Evolutionary conservation across 2,329 filamentous ascomycete species (phyloP).

Genomic region (Xylaria multiplex): DNA sequence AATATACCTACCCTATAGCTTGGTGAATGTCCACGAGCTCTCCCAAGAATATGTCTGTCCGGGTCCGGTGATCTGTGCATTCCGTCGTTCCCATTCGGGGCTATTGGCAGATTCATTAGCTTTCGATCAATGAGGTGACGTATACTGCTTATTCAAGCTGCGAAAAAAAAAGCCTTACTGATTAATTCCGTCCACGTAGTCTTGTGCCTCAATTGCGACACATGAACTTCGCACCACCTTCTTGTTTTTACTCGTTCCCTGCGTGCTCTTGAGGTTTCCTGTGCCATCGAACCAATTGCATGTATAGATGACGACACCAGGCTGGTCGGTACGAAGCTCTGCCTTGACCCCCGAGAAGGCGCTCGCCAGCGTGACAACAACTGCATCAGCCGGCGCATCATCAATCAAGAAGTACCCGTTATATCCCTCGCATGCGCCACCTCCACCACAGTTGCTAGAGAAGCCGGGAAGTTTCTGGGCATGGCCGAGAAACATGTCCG

Average conservation of each 20-base stretch:
- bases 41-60: conserved; percentile 56
- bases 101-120: conserved; percentile 46
- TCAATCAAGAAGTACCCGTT: conserved; percentile 68
- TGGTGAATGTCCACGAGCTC: conserved; percentile 58
- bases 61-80: conserved; percentile 55
- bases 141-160: conserved; percentile 3
- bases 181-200: conserved; percentile 82
- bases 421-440: conserved; percentile 76
- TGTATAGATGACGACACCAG: conserved; percentile 76
- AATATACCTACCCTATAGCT: conserved; percentile 26
- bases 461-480: conserved; percentile 66
- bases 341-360: conserved; percentile 74
- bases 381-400: conserved; percentile 51
- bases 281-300: conserved; percentile 67
- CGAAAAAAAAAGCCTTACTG: conserved; percentile 54
- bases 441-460: conserved; percentile 69
- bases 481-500: conserved; percentile 69
- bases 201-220: conserved; percentile 79
- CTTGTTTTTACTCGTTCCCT: conserved; percentile 59
- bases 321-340: conserved; percentile 76
- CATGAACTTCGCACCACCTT: conserved; percentile 71
- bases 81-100: conserved; percentile 57
- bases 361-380: conserved; percentile 66
- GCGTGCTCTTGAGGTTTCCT: conserved; percentile 66
- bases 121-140: background rate